Conservation (phyloP, 306 rosid genomes). For the Biancaea sappan region DNA sequence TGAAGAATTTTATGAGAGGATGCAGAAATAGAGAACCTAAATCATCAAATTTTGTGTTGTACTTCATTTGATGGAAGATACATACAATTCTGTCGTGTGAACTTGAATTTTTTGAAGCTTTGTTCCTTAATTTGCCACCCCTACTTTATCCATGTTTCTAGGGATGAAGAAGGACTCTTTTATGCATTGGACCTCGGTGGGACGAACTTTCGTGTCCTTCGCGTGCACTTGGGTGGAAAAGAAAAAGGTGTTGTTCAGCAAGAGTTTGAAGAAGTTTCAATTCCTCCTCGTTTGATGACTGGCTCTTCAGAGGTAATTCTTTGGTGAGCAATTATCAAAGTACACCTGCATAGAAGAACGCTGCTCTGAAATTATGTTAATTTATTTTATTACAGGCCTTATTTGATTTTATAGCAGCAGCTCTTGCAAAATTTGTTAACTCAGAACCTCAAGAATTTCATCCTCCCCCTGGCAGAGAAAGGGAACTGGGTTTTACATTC, state of each 20-base stretch:
- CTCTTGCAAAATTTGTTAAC: constrained; percentile 76
- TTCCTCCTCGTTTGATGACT: constrained; percentile 91
- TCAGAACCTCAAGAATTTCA: constrained; percentile 81
- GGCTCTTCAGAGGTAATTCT: constrained; percentile 81
- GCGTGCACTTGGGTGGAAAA: constrained; percentile 88
- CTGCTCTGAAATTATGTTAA: constrained; percentile 29
- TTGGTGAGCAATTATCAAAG: constrained; percentile 29
- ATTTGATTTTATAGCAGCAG: constrained; percentile 80
- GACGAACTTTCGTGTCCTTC: constrained; percentile 89
- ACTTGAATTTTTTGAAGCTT: neutral
- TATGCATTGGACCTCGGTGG: constrained; percentile 99
- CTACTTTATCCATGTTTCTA: constrained; percentile 38
- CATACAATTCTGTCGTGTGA: neutral
- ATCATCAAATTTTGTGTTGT: constrained; percentile 11
- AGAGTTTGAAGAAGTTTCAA: constrained; percentile 80
- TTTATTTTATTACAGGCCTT: constrained; percentile 65
- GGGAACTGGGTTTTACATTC: constrained; percentile 98
- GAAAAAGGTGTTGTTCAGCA: constrained; percentile 56
- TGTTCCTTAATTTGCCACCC: neutral
- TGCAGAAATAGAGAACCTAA: neutral
- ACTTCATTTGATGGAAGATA: neutral
- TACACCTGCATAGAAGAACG: neutral
- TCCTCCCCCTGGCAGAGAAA: constrained; percentile 85
- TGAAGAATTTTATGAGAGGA: constrained; percentile 11
- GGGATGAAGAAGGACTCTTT: constrained; percentile 87